A percentile compares a stretch with the other conserved stretches of the same genome.
phyloP scores from a whole-genome alignment of 169 alveolate genomes.

The Toxoplasma gondii region DNA sequence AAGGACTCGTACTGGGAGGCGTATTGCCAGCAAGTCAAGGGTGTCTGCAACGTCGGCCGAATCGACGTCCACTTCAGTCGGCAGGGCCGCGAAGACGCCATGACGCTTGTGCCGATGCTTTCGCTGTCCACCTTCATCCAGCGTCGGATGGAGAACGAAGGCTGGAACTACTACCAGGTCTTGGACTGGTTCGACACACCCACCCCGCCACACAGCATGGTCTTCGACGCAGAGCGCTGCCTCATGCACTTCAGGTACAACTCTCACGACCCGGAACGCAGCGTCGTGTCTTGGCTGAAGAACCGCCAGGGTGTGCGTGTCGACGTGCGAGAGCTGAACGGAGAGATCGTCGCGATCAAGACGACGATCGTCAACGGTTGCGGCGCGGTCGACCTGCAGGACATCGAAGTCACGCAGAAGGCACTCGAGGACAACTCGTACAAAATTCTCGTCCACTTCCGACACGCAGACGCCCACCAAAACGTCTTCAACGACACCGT shows the following conservation, averaged over 20 bases:
- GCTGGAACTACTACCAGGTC: not conserved
- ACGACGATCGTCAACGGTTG: not conserved
- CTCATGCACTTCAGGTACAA: constrained; percentile 20
- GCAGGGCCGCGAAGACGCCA: not conserved
- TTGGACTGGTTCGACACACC: constrained; percentile 24
- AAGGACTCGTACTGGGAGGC: not conserved
- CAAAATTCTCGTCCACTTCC: not conserved
- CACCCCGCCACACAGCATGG: constrained; percentile 12
- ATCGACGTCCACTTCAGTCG: not conserved
- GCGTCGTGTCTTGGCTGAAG: constrained; percentile 10
- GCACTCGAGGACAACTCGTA: not conserved
- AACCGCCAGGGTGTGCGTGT: constrained; percentile 28
- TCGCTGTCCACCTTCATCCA: not conserved
- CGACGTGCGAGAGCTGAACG: not conserved
- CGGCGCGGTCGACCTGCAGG: not conserved
- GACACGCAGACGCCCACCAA: not conserved
- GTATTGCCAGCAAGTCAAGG: not conserved
- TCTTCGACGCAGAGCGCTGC: not conserved
- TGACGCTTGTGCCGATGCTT: not conserved
- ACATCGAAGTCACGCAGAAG: not conserved
- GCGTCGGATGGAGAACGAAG: not conserved
- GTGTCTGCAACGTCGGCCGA: constrained; percentile 1
- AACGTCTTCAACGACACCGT: not conserved
- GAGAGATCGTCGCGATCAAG: not conserved
- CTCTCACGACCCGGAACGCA: not conserved